These are phyloP conservation scores for Crataegus laevigata DNA, from an alignment of 306 rosid species.

Conservation along the genomic window DNA sequence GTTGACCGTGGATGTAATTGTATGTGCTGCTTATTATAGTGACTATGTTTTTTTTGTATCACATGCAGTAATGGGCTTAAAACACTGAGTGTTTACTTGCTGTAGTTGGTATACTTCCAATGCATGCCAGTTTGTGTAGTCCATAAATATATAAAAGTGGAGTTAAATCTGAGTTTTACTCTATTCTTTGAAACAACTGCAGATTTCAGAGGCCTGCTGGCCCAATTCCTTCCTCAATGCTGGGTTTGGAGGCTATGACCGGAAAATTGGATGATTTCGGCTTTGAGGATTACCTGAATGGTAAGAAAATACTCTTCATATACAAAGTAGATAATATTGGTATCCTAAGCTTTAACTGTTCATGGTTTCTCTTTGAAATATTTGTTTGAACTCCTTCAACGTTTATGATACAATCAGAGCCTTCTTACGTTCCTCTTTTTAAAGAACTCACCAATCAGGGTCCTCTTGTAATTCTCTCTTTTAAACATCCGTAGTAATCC, in stretches of 20 bases:
- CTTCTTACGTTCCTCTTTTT: background rate
- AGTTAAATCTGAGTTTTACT: background rate
- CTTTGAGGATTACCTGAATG: conserved; percentile 74
- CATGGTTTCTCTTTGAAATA: background rate
- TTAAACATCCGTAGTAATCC: background rate
- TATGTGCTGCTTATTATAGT: background rate
- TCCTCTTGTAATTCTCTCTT: background rate
- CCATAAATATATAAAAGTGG: background rate
- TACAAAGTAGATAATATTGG: background rate
- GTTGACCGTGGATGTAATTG: background rate
- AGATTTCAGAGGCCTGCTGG: conserved; percentile 86
- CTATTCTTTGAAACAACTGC: conserved; percentile 10
- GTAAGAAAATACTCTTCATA: conserved; percentile 29
- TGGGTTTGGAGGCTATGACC: conserved; percentile 69
- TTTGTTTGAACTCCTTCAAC: background rate
- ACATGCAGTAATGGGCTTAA: background rate
- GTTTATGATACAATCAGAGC: background rate
- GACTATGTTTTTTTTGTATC: background rate
- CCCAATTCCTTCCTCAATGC: conserved; percentile 51
- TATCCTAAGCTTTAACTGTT: background rate
- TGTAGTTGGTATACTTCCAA: background rate
- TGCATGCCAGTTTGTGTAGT: background rate
- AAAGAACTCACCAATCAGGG: background rate
- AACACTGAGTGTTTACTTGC: background rate
- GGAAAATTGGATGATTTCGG: conserved; percentile 68